Evolutionary conservation across 176 grass and related monocot genomes (phyloP).

Genomic region (Aegilops bicornis): DNA sequence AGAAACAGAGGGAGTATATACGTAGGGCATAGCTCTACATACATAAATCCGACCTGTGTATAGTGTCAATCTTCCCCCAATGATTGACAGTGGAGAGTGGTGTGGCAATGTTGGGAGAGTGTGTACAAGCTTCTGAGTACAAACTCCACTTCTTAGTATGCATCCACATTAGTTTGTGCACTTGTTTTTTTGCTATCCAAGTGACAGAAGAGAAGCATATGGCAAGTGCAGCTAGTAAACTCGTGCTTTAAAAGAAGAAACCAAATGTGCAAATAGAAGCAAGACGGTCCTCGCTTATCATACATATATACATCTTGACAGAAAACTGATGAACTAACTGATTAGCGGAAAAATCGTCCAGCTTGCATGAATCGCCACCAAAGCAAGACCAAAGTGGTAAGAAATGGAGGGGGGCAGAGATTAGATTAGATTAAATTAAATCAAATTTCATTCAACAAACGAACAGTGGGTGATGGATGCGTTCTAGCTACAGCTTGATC

Average conservation of each 20-base stretch:
- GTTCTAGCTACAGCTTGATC: neutral
- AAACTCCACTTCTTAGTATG: neutral
- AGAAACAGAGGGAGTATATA: neutral
- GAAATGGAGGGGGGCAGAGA: neutral
- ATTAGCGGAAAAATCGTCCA: neutral
- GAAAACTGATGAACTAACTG: neutral
- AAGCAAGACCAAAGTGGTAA: neutral
- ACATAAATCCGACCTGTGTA: neutral
- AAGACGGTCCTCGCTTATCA: neutral
- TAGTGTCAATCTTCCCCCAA: constrained; percentile 36
- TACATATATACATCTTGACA: neutral
- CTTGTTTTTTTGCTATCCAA: neutral
- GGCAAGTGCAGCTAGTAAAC: neutral
- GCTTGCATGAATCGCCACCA: neutral
- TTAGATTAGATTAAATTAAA: neutral
- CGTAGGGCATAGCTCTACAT: constrained; percentile 6
- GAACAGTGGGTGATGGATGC: neutral
- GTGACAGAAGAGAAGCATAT: constrained; percentile 9
- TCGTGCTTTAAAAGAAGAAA: constrained; percentile 16
- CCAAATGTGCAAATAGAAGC: neutral
- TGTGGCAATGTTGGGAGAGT: neutral
- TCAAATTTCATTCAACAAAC: constrained; percentile 1
- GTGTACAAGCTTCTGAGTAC: neutral
- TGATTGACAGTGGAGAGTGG: constrained; percentile 17
- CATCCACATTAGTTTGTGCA: neutral